Evolutionary conservation across 2,329 filamentous ascomycete genomes (phyloP), one percentile per base, ranked within the genome.

Genomic region (Ascochyta lentis): DNA sequence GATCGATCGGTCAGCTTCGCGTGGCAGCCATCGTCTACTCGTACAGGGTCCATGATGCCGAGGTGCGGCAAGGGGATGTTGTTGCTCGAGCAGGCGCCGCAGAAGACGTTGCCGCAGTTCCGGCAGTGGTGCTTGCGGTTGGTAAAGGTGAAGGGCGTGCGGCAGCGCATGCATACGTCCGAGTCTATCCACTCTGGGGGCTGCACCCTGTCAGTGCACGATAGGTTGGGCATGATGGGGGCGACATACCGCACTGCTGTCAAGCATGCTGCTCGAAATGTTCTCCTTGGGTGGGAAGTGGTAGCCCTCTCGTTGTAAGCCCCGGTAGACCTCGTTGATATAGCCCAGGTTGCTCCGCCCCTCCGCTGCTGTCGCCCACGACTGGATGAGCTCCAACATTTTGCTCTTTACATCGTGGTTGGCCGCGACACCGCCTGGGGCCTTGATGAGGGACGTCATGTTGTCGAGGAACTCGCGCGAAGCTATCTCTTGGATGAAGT

Each of bases 381-480:
- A 88, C 76, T 99, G 95, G 64, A 98, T 91, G 53, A 98, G 81
- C 74, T 97, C 94, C 51, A 99, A 83, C 59, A 98, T 96, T 80
- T 96, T 97, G 60, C 83, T 83, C 72, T 89, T 91, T 44, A 99
- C 95, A 49, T 96, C 90, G 45, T 87, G 81, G 75, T 97, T 96
- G 39, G 95, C 83, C 8, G 91, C 87, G 33, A 85, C 87, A 16
- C 79, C 77, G 2, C 91, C 90, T 46, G 90, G 88, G 16, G 90
- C 89, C 73, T 94, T 93, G 29, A 99, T 83, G 15, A 99, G 83
- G 31, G 94, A 97, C 16, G 91, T 89, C 48, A 99, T 80, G 73
- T 97, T 97, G 78, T 99, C 95, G 90, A 99, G 96, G 72, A 98
- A 99, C 79, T 99, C 95, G 61, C 93, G 87, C 16, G 94, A 97